Evolutionary conservation across 176 grass and related monocot genomes (phyloP).

Genomic region (Carex kokanica): DNA sequence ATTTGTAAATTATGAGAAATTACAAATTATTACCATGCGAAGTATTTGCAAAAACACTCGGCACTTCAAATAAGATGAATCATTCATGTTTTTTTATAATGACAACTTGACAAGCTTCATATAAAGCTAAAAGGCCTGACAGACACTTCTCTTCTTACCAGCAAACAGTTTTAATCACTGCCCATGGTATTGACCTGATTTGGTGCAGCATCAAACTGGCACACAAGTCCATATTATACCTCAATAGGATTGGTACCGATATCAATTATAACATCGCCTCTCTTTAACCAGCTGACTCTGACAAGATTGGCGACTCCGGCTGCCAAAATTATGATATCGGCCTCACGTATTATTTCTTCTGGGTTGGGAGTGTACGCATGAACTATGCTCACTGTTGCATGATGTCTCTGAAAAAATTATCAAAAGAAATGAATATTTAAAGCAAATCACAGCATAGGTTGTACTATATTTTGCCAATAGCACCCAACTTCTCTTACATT

Average conservation of each 20-base stretch:
- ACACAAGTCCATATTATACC: conserved; percentile 33
- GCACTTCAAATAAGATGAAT: no score
- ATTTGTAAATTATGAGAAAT: no score
- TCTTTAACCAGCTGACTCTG: conserved; percentile 78
- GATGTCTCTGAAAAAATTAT: conserved; percentile 64
- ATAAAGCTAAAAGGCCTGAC: no score
- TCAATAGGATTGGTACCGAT: conserved; percentile 88
- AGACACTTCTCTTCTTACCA: no score
- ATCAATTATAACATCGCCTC: conserved; percentile 81
- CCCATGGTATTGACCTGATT: no score
- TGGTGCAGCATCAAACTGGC: not conserved
- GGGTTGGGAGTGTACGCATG: conserved; percentile 87
- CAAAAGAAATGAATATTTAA: not conserved
- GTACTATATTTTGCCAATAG: not conserved
- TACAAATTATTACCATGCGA: no score
- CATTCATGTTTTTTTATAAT: no score
- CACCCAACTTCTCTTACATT: not conserved
- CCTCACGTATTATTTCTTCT: conserved; percentile 60
- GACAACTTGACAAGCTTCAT: no score
- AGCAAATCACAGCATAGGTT: no score
- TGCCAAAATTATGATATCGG: conserved; percentile 90
- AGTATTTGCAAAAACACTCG: no score
- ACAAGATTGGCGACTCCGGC: conserved; percentile 88
- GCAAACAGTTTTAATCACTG: no score
- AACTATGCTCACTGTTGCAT: conserved; percentile 81